A percentile compares a stretch with the other conserved stretches of the same genome.
phyloP scores from a whole-genome alignment of 2,329 filamentous ascomycete species.

The Verticillium alfalfae region DNA sequence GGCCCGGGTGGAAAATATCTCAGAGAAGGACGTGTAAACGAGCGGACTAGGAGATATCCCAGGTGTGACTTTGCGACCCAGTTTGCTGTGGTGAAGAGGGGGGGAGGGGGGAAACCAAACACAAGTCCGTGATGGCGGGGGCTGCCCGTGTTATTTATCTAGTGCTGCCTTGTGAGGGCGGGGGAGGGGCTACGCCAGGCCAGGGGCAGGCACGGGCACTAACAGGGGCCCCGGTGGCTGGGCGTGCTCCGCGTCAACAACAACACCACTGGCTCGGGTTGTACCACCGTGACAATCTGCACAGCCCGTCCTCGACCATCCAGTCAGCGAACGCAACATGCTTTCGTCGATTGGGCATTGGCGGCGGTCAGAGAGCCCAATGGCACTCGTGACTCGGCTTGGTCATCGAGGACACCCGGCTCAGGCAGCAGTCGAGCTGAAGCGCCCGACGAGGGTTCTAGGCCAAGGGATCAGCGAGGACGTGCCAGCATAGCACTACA shows the following conservation, averaged over 20 bases:
- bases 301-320: not conserved
- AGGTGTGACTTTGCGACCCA: conserved; percentile 54
- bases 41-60: conserved; percentile 48
- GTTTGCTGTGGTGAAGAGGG: conserved; percentile 48
- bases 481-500: too few species aligned
- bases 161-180: not conserved
- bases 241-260: not conserved
- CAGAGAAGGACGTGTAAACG: conserved; percentile 28
- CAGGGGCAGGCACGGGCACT: not conserved
- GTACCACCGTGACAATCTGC: not conserved
- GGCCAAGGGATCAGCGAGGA: too few species aligned
- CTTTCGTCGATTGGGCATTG: not conserved
- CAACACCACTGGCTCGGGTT: not conserved
- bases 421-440: too few species aligned
- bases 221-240: not conserved
- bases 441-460: too few species aligned
- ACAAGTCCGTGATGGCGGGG: conserved; percentile 7
- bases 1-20: conserved; percentile 47
- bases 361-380: too few species aligned
- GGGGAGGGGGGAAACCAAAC: conserved; percentile 39
- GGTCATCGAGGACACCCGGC: too few species aligned
- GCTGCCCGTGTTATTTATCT: not conserved
- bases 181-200: not conserved
- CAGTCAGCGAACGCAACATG: too few species aligned
- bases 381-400: too few species aligned